Conservation (phyloP, 441 rosid genomes). For the Erodium moschatum region DNA sequence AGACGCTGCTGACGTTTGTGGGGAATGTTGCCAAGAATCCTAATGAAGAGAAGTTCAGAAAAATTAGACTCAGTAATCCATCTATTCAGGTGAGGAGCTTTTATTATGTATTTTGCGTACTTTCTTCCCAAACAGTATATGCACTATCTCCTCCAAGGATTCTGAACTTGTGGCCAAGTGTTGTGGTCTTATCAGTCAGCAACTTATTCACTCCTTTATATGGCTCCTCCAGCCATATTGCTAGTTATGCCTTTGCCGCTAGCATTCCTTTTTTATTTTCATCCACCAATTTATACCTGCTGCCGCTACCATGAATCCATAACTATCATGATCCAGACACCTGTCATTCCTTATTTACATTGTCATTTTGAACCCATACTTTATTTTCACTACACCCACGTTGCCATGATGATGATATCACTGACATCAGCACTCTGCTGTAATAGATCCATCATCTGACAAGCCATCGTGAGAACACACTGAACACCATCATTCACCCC, state of each 20-base stretch:
- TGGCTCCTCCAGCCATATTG: neutral
- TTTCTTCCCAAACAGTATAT: too few relatives aligned
- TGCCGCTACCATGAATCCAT: neutral
- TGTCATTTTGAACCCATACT: neutral
- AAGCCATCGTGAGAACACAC: neutral
- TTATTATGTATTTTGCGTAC: neutral
- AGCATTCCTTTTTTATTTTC: neutral
- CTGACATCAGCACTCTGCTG: too few relatives aligned
- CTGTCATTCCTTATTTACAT: neutral
- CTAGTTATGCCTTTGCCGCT: neutral
- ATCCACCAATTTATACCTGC: neutral
- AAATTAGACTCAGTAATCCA: constrained; percentile 76
- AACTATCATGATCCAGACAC: neutral
- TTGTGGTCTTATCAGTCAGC: neutral
- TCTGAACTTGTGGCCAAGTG: neutral
- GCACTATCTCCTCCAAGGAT: too few relatives aligned
- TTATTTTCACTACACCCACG: neutral
- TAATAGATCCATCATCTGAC: neutral
- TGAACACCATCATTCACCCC: neutral
- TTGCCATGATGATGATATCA: too few relatives aligned
- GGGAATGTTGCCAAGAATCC: constrained; percentile 89
- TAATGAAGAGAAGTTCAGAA: constrained; percentile 80
- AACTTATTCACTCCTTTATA: too few relatives aligned
- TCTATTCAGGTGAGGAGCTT: constrained; percentile 63
- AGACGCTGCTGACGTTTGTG: constrained; percentile 76